A percentile compares a stretch with the other conserved stretches of the same genome.
Conservation (phyloP, 495 filamentous ascomycete species). For the Astrocystis sublimbata region DNA sequence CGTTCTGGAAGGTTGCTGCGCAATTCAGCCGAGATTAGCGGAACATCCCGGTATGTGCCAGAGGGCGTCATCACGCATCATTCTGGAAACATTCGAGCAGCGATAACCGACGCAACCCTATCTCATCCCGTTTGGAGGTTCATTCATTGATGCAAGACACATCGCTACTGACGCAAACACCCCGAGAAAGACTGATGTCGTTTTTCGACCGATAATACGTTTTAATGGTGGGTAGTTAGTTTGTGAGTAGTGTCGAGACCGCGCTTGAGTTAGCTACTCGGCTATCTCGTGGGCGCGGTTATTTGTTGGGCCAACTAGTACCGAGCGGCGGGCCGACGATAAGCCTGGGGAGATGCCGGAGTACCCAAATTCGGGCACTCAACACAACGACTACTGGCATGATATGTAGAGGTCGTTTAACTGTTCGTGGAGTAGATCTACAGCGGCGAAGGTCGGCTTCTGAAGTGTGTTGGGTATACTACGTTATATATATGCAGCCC, state of each 20-base stretch:
- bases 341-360: too few species aligned
- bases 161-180: background rate
- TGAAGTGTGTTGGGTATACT: background rate
- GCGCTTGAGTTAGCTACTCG: background rate
- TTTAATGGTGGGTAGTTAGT: background rate
- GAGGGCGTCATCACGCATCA: conserved; percentile 13
- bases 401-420: conserved; percentile 1
- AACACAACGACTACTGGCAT: background rate
- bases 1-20: background rate
- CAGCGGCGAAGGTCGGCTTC: conserved; percentile 7
- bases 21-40: conserved; percentile 3
- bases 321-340: conserved; percentile 21
- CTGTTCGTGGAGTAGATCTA: conserved; percentile 4
- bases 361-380: too few species aligned
- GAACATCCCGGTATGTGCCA: conserved; percentile 8
- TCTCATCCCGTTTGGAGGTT: background rate
- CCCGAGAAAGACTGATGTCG: background rate
- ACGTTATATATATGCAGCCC: conserved; percentile 5
- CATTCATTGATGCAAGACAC: background rate
- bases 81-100: conserved; percentile 15
- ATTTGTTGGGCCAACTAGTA: conserved; percentile 9
- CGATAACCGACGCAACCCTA: background rate
- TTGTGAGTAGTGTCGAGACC: background rate
- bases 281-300: background rate
- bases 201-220: background rate